These are phyloP conservation scores for Micractinium sp. DNA, from an alignment of 139 green algal genomes.

Conservation along the genomic window DNA sequence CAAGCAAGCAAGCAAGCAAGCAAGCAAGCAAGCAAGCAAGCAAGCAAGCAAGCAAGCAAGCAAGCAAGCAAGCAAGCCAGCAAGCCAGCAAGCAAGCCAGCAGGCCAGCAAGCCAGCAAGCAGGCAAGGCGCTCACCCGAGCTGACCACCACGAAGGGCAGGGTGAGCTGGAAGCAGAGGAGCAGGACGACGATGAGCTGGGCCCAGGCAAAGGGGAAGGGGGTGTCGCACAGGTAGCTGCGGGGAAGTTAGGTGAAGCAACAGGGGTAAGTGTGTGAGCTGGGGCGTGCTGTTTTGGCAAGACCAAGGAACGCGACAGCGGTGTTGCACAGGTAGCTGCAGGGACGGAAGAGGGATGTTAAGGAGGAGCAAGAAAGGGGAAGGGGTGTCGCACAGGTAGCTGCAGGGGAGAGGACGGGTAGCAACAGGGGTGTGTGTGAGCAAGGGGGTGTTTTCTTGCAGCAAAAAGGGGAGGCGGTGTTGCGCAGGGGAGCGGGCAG, in stretches of 20 bases:
- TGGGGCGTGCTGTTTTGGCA: too few species aligned
- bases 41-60: not conserved
- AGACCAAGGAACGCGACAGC: conserved; percentile 42
- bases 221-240: conserved; percentile 60
- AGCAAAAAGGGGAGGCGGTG: not conserved
- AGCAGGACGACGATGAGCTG: conserved; percentile 67
- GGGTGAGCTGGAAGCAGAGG: conserved; percentile 44
- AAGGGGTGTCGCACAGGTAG: conserved; percentile 58
- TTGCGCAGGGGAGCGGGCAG: too few species aligned
- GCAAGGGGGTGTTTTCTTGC: not conserved
- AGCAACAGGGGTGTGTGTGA: too few species aligned
- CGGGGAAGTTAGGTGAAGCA: not conserved
- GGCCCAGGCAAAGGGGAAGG: conserved; percentile 75
- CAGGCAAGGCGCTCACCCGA: conserved; percentile 16
- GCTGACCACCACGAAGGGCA: conserved; percentile 53
- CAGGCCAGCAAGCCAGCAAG: not conserved
- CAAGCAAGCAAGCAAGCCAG: too few species aligned
- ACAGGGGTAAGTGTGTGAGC: too few species aligned
- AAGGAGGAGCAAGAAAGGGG: too few species aligned
- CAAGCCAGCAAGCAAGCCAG: too few species aligned
- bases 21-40: too few species aligned
- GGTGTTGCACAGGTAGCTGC: conserved; percentile 57
- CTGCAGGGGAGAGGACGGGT: not conserved
- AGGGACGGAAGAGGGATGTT: too few species aligned
- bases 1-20: too few species aligned